Conservation (phyloP, 345 rosid genomes). For the Euphorbia tirucalli region DNA sequence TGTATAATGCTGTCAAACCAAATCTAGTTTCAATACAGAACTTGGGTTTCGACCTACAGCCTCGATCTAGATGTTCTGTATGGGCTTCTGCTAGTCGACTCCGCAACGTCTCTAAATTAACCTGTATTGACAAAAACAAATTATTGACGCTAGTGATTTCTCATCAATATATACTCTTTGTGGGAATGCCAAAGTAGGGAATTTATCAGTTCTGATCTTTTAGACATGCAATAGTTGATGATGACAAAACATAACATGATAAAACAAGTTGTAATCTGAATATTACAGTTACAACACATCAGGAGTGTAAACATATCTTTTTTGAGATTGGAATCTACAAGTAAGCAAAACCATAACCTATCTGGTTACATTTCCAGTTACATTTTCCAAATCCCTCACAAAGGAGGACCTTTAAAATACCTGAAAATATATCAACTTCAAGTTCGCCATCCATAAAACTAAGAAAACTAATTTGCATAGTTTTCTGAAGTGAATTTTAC, state of each 20-base stretch:
- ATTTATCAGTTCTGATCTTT: neutral
- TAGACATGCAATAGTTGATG: neutral
- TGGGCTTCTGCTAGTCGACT: conserved; percentile 63
- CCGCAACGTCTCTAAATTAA: conserved; percentile 49
- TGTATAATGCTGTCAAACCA: conserved; percentile 73
- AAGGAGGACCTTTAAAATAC: neutral
- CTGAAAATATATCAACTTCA: neutral
- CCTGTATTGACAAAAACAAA: conserved; percentile 32
- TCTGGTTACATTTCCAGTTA: neutral
- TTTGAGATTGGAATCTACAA: neutral
- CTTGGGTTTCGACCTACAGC: conserved; percentile 67
- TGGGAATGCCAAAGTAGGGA: neutral
- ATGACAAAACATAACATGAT: neutral
- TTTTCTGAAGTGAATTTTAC: neutral
- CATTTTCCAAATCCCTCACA: neutral
- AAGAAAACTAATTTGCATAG: neutral
- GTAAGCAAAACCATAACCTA: neutral
- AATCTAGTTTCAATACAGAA: conserved; percentile 48
- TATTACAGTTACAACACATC: neutral
- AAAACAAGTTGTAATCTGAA: neutral
- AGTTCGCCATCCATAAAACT: neutral
- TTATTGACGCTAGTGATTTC: neutral
- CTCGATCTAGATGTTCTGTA: conserved; percentile 62
- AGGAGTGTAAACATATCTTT: neutral
- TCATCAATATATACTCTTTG: neutral